Evolutionary conservation across 495 filamentous ascomycete species (phyloP).

Genomic region (Penicillium herquei): DNA sequence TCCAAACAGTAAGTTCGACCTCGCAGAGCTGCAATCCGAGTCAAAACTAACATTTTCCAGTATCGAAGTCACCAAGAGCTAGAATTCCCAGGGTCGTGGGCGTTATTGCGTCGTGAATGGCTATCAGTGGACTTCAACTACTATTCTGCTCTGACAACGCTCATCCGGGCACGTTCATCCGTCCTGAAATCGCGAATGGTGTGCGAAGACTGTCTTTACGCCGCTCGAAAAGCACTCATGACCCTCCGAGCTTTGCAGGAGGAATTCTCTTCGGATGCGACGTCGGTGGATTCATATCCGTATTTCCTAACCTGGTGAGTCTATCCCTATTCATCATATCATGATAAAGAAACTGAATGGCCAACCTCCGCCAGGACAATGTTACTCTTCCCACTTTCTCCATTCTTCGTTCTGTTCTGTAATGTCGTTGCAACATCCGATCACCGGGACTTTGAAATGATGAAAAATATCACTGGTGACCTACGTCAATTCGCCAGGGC

Average conservation of each 20-base stretch:
- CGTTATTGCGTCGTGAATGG: slow-evolving; percentile 23
- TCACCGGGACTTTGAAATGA: slow-evolving; percentile 29
- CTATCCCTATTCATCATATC: neutral
- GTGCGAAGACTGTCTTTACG: slow-evolving; percentile 29
- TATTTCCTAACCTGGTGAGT: slow-evolving; percentile 33
- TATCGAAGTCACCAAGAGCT: slow-evolving; percentile 20
- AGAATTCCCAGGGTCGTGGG: slow-evolving; percentile 17
- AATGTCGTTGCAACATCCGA: slow-evolving; percentile 34
- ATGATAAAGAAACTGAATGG: neutral
- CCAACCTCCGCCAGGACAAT: slow-evolving; percentile 22
- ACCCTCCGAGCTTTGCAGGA: slow-evolving; percentile 25
- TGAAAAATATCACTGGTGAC: slow-evolving; percentile 26
- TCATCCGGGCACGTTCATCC: slow-evolving; percentile 25
- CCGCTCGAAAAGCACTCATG: slow-evolving; percentile 24
- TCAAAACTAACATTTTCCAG: neutral
- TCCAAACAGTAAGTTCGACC: slow-evolving; percentile 18
- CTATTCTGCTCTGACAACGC: slow-evolving; percentile 25
- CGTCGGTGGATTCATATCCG: slow-evolving; percentile 24
- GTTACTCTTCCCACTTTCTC: slow-evolving; percentile 29
- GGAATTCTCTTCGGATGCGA: slow-evolving; percentile 14
- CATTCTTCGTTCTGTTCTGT: slow-evolving; percentile 35
- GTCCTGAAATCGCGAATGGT: slow-evolving; percentile 23
- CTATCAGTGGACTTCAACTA: slow-evolving; percentile 33
- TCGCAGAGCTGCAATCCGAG: neutral
- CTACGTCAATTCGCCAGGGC: slow-evolving; percentile 24